phyloP scores from a whole-genome alignment of 257 asterid species.

The Vinca minor region DNA sequence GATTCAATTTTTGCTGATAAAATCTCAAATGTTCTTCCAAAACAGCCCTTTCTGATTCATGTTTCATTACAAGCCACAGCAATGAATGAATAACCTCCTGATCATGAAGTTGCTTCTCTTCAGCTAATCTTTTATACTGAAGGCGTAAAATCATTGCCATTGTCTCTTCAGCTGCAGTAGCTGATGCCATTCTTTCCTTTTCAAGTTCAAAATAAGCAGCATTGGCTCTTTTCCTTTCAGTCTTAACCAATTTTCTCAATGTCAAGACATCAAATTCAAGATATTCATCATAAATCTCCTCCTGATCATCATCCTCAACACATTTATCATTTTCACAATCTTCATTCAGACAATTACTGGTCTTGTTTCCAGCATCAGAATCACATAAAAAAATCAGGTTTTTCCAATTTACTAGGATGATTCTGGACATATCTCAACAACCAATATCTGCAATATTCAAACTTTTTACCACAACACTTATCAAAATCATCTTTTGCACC shows the following conservation, averaged over 20 bases:
- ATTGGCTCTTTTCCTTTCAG: constrained; percentile 35
- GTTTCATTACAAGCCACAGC: constrained; percentile 53
- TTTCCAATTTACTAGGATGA: neutral
- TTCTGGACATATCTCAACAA: constrained; percentile 12
- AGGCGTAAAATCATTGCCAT: constrained; percentile 83
- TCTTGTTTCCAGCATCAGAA: constrained; percentile 3
- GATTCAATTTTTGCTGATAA: constrained; percentile 19
- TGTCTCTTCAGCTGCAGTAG: constrained; percentile 74
- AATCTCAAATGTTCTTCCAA: constrained; percentile 34
- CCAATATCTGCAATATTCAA: constrained; percentile 11
- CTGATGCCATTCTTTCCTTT: constrained; percentile 56
- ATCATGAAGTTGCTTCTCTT: constrained; percentile 71
- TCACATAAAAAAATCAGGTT: no score
- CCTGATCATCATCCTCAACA: constrained; percentile 18
- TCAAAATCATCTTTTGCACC: constrained; percentile 24
- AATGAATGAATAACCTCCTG: constrained; percentile 65
- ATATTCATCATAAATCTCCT: constrained; percentile 29
- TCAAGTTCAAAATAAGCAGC: constrained; percentile 46
- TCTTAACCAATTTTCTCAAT: constrained; percentile 44
- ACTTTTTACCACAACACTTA: constrained; percentile 13
- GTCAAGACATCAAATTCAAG: constrained; percentile 28
- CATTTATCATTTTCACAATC: constrained; percentile 1
- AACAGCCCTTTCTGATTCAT: constrained; percentile 34
- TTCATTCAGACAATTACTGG: neutral
- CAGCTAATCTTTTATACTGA: constrained; percentile 59